Conservation (phyloP, 805 yeast genomes). For the Saturnispora zaruensis region DNA sequence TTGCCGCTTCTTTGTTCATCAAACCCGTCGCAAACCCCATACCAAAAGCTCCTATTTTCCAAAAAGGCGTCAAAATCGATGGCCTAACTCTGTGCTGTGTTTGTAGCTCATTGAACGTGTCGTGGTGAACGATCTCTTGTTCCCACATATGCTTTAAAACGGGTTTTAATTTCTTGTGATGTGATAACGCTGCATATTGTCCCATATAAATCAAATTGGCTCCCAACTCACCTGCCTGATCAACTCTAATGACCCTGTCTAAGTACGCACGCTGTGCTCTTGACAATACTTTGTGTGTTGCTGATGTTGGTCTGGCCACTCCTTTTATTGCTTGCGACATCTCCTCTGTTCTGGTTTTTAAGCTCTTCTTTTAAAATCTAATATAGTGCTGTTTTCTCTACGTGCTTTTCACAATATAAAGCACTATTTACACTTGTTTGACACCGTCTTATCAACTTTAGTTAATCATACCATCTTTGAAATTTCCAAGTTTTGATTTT, state of each 20-base stretch:
- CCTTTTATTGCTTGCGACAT: constrained; percentile 5
- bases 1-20: constrained; percentile 89
- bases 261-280: constrained; percentile 61
- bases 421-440: not conserved
- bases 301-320: constrained; percentile 8
- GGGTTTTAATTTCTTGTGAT: constrained; percentile 67
- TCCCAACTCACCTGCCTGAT: constrained; percentile 97
- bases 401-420: no score
- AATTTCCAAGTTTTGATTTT: not conserved
- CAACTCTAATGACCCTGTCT: constrained; percentile 76
- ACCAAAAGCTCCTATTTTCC: constrained; percentile 86
- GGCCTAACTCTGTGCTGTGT: constrained; percentile 78
- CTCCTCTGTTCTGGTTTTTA: not conserved
- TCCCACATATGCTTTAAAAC: constrained; percentile 95
- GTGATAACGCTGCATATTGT: constrained; percentile 68
- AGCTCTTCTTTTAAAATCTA: not conserved
- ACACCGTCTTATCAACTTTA: not conserved
- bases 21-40: constrained; percentile 84
- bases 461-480: not conserved
- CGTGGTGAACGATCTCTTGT: constrained; percentile 86
- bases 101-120: constrained; percentile 75
- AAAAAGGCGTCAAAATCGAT: constrained; percentile 79
- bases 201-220: constrained; percentile 92
- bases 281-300: constrained; percentile 24
- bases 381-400: not conserved